Conservation (phyloP, 495 filamentous ascomycete species). For the Aspergillus egyptiacus region DNA sequence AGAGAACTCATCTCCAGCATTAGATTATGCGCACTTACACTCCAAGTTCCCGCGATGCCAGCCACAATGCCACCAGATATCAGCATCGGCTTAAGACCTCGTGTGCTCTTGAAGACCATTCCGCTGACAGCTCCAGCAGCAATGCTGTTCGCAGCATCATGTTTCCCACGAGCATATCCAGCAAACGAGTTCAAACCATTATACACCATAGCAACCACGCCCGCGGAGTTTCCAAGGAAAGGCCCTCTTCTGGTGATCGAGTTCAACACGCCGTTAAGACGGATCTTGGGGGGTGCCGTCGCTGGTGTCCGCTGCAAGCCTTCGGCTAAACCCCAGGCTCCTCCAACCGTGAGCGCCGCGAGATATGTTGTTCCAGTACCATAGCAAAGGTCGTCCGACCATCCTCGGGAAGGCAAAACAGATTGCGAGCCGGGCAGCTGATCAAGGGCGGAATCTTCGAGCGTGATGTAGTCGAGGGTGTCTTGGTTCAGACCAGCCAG, state of each 20-base stretch:
- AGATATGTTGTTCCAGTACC: slow-evolving; percentile 93
- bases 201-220: slow-evolving; percentile 90
- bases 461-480: slow-evolving; percentile 83
- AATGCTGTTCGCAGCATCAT: slow-evolving; percentile 85
- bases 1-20: slow-evolving; percentile 8
- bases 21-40: slow-evolving; percentile 51
- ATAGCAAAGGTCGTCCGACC: slow-evolving; percentile 97
- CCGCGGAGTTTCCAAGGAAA: slow-evolving; percentile 94
- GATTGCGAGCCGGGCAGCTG: slow-evolving; percentile 81
- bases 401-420: slow-evolving; percentile 87
- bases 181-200: slow-evolving; percentile 91
- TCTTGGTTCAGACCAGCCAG: slow-evolving; percentile 89
- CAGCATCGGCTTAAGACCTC: slow-evolving; percentile 83
- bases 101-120: slow-evolving; percentile 92
- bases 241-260: slow-evolving; percentile 86
- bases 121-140: slow-evolving; percentile 79
- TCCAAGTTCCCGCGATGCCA: slow-evolving; percentile 77
- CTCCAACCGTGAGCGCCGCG: slow-evolving; percentile 75
- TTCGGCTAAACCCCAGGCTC: slow-evolving; percentile 85
- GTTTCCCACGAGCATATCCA: slow-evolving; percentile 79
- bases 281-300: slow-evolving; percentile 77
- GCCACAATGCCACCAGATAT: slow-evolving; percentile 87
- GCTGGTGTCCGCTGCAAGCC: slow-evolving; percentile 67
- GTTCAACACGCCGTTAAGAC: slow-evolving; percentile 89
- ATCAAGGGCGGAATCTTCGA: slow-evolving; percentile 87